Evolutionary conservation across 257 asterid species (phyloP).

Genomic region (Agastache rugosa): DNA sequence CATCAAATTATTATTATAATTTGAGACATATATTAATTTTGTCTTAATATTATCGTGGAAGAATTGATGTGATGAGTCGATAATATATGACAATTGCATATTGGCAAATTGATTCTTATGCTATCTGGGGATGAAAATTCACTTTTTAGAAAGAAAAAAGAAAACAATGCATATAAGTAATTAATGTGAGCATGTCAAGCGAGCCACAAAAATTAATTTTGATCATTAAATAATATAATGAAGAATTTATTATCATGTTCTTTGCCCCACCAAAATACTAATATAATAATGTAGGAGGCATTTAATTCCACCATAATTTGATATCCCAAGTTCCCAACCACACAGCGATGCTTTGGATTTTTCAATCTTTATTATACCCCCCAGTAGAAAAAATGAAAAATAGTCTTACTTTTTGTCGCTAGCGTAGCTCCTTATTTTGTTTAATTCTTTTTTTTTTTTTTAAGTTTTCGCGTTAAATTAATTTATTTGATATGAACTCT

Average conservation of each 20-base stretch:
- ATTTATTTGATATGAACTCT: conserved; percentile 16
- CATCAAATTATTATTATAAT: not conserved
- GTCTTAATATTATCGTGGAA: conserved; percentile 31
- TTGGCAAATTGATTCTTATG: not conserved
- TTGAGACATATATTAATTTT: conserved; percentile 40
- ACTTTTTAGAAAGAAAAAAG: not conserved
- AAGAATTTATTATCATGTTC: conserved; percentile 27
- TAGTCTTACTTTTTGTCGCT: conserved; percentile 29
- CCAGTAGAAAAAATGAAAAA: conserved; percentile 42
- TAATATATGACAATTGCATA: not conserved
- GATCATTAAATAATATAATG: conserved; percentile 29
- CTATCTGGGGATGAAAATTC: not conserved
- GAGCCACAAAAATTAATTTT: conserved; percentile 24
- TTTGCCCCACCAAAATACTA: not conserved
- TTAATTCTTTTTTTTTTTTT: not conserved
- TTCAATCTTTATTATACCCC: conserved; percentile 39
- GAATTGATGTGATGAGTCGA: conserved; percentile 36
- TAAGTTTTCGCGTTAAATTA: not conserved
- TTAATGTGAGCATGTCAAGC: conserved; percentile 39
- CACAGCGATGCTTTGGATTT: conserved; percentile 42
- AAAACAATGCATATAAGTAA: not conserved
- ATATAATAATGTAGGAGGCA: conserved; percentile 27
- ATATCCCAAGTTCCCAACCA: conserved; percentile 53
- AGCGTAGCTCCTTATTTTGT: not conserved
- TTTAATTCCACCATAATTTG: conserved; percentile 42